A percentile compares a stretch with the other conserved stretches of the same genome.
phyloP scores from a whole-genome alignment of 805 yeast genomes.

The Cyberlindnera lachancei region DNA sequence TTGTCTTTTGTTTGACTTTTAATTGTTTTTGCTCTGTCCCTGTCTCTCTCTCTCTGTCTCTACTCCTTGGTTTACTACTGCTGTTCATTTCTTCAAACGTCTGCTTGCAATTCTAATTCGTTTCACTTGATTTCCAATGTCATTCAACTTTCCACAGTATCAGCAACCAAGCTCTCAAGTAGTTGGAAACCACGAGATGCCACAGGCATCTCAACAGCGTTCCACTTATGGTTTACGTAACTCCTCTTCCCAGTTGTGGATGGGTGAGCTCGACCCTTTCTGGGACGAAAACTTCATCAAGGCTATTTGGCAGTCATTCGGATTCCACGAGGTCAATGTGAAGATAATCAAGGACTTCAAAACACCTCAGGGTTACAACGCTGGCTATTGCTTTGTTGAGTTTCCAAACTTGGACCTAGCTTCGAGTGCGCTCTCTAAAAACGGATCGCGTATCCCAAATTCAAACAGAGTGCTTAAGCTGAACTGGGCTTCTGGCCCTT shows the following conservation, averaged over 20 bases:
- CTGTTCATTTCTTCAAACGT: too few relatives aligned
- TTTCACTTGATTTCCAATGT: too few relatives aligned
- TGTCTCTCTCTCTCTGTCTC: too few relatives aligned
- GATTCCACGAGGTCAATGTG: slow-evolving; percentile 52
- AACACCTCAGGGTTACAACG: slow-evolving; percentile 29
- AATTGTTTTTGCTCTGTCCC: too few relatives aligned
- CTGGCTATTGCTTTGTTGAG: slow-evolving; percentile 79
- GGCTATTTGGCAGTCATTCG: slow-evolving; percentile 62
- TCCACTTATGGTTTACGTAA: slow-evolving; percentile 9
- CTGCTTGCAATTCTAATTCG: too few relatives aligned
- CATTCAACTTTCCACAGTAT: too few relatives aligned
- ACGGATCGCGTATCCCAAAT: slow-evolving; percentile 66
- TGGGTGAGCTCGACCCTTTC: slow-evolving; percentile 85
- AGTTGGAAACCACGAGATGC: too few relatives aligned
- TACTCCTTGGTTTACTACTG: too few relatives aligned
- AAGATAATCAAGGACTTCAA: slow-evolving; percentile 66
- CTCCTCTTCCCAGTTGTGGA: slow-evolving; percentile 45
- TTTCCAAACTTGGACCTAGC: slow-evolving; percentile 58
- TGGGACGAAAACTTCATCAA: slow-evolving; percentile 70
- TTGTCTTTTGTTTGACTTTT: too few relatives aligned
- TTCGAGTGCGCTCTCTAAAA: slow-evolving; percentile 53
- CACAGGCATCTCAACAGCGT: too few relatives aligned
- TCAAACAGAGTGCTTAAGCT: slow-evolving; percentile 52
- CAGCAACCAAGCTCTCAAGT: too few relatives aligned
- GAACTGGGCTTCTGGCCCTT: slow-evolving; percentile 70